A percentile compares a stretch with the other conserved stretches of the same genome.
These are phyloP conservation scores for Heterobasidion occidentale DNA, from an alignment of 1,284 basidiomycete species.

Conservation along the genomic window DNA sequence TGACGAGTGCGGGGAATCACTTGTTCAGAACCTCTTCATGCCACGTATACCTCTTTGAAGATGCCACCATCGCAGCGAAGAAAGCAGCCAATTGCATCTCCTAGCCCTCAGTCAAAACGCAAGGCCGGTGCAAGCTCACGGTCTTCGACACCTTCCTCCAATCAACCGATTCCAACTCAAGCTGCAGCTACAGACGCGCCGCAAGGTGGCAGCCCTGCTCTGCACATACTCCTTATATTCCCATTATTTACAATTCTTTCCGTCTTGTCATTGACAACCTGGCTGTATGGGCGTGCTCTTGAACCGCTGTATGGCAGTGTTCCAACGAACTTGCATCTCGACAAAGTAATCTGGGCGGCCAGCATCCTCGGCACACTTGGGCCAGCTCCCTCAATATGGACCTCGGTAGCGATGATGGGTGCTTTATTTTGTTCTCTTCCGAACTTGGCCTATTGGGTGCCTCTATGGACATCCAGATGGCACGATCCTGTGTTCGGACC, in stretches of 20 bases:
- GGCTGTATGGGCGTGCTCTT: slow-evolving; percentile 45
- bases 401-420: slow-evolving; percentile 31
- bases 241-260: slow-evolving; percentile 24
- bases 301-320: slow-evolving; percentile 51
- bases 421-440: slow-evolving; percentile 46
- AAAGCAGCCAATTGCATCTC: slow-evolving; percentile 1
- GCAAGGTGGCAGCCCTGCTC: background rate
- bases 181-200: background rate
- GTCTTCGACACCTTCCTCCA: background rate
- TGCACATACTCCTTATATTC: slow-evolving; percentile 10
- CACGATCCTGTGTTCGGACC: slow-evolving; percentile 50
- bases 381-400: slow-evolving; percentile 22
- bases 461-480: slow-evolving; percentile 45
- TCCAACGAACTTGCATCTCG: slow-evolving; percentile 38
- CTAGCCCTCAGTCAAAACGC: background rate
- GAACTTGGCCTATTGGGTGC: slow-evolving; percentile 53
- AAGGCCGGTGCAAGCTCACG: background rate
- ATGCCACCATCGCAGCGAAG: slow-evolving; percentile 10
- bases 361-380: slow-evolving; percentile 27
- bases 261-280: slow-evolving; percentile 41
- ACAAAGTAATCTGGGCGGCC: slow-evolving; percentile 33
- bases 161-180: background rate
- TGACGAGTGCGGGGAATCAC: background rate
- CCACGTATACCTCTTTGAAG: background rate
- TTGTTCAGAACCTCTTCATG: background rate